Evolutionary conservation across 2,329 filamentous ascomycete species (phyloP), one percentile per base, ranked within the genome.

Genomic region (Penicillium vulpinum): DNA sequence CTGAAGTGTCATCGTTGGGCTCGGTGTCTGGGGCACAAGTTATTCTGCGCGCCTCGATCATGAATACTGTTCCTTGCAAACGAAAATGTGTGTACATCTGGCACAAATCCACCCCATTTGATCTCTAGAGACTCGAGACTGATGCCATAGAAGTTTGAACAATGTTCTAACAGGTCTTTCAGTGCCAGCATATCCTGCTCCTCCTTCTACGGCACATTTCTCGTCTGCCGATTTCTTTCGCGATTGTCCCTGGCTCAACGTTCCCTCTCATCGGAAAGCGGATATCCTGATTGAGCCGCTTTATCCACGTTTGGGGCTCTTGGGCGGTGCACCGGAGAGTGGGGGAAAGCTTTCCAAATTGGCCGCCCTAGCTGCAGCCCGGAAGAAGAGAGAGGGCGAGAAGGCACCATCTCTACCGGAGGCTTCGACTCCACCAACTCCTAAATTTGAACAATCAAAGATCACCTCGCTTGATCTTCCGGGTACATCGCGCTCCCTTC

Each of bases 311-410:
- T 84, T 87, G 18, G 88, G 91, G 2, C 80, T 99, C 0, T 75
- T 96, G 2, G 95, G 94, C 29, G 95, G 94, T 33, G 84, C 86
- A 9, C 69, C 85, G 2, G 83, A 85, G 46, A 77, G 77, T 13
- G 69, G 78, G n/a, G 82, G 85, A 3, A 94, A 92, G 69, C 82
- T 90, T 74, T 96, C 93, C 5, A 99, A 99, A 69, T 80, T 99
- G 44, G 93, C 96, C 66, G 91, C 91, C 46, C 79, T 99, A 40
- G 92, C 93, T 50, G 91, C 91, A 33, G 89, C 90, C 52, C 84
- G 92, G 28, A 92, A 92, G 72, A 92, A 90, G 75, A 96, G 92
- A 73, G 87, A 86, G 15, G 87, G 86, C 29, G 86, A 88, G 38
- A 86, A 84, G 65, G 78, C 73, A 46, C 64, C 63, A 5, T 40